Percentiles rank a stretch among this genome's conserved stretches.
phyloP scores from a whole-genome alignment of 78 protist genomes.

The Anaeramoeba flamelloides region DNA sequence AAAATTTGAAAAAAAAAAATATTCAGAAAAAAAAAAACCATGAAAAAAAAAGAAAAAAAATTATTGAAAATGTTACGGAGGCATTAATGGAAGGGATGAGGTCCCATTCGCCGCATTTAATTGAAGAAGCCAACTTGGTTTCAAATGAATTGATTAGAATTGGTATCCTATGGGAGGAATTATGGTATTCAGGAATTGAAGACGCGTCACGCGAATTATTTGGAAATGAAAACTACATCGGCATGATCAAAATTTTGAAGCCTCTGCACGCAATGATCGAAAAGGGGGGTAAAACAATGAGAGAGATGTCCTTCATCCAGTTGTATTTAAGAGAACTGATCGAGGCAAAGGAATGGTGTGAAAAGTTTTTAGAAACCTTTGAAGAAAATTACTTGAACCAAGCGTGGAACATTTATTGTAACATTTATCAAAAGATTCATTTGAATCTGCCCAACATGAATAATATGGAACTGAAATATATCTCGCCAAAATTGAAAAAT shows the following conservation, averaged over 20 bases:
- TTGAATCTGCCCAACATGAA: no score
- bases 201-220: conserved; percentile 80
- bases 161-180: conserved; percentile 89
- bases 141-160: conserved; percentile 78
- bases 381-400: not conserved
- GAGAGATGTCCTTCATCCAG: not conserved
- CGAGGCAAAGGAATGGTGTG: not conserved
- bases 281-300: not conserved
- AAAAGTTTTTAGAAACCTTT: not conserved
- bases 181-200: conserved; percentile 93
- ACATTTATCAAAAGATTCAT: conserved; percentile 74
- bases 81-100: no score
- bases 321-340: no score
- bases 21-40: no score
- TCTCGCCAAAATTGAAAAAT: conserved; percentile 54
- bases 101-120: conserved; percentile 17
- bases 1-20: no score
- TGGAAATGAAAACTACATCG: conserved; percentile 58
- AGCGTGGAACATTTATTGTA: conserved; percentile 92
- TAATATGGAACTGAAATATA: conserved; percentile 65
- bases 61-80: no score
- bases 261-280: no score
- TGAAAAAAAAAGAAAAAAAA: no score
- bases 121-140: conserved; percentile 67
- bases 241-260: conserved; percentile 37